Evolutionary conservation across 2,329 filamentous ascomycete species (phyloP).

Genomic region (Claviceps spartinae): DNA sequence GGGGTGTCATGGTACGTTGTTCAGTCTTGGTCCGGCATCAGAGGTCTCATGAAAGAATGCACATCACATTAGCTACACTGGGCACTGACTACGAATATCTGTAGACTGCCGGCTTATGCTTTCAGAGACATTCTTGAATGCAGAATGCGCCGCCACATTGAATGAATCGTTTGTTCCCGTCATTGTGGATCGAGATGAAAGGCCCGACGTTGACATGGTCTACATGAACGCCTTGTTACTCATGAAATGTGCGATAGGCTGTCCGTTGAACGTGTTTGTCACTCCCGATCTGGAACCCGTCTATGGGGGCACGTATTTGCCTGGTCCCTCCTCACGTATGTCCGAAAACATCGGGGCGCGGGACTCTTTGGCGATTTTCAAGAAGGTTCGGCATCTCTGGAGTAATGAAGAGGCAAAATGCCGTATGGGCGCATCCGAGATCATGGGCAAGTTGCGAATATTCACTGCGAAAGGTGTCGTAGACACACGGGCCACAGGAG

Average conservation of each 20-base stretch:
- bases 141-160: slow-evolving; percentile 64
- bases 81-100: slow-evolving; percentile 8
- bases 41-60: neutral
- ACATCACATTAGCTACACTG: neutral
- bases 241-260: slow-evolving; percentile 77
- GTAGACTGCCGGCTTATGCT: slow-evolving; percentile 81
- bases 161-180: slow-evolving; percentile 85
- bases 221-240: slow-evolving; percentile 99
- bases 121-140: slow-evolving; percentile 78
- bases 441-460: slow-evolving; percentile 65
- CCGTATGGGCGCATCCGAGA: slow-evolving; percentile 69
- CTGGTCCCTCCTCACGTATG: slow-evolving; percentile 50
- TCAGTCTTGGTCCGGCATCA: neutral
- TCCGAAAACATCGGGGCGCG: slow-evolving; percentile 21
- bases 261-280: slow-evolving; percentile 93
- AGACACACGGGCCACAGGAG: slow-evolving; percentile 25
- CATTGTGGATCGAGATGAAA: slow-evolving; percentile 85
- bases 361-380: slow-evolving; percentile 65
- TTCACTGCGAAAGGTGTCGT: slow-evolving; percentile 82
- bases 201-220: slow-evolving; percentile 85
- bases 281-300: slow-evolving; percentile 87
- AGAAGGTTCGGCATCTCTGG: slow-evolving; percentile 68
- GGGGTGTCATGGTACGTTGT: slow-evolving; percentile 74
- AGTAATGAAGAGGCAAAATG: slow-evolving; percentile 71
- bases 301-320: slow-evolving; percentile 95